Conservation (phyloP, 495 filamentous ascomycete genomes). For the Aspergillus sparsus region DNA sequence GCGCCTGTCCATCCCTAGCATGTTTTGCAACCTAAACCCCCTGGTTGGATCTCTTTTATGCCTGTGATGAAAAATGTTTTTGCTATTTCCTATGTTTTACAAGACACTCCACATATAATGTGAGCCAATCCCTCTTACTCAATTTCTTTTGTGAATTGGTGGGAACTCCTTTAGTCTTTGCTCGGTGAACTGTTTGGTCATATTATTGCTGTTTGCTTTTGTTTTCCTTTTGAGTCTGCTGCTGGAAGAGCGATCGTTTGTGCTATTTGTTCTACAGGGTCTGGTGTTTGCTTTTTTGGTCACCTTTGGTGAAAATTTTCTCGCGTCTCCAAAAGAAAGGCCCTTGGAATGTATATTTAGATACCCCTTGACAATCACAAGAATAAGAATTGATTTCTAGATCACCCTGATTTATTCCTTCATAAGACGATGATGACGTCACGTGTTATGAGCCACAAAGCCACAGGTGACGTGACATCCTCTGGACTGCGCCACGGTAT, state of each 20-base stretch:
- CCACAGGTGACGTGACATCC: slow-evolving; percentile 10
- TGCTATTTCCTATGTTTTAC: slow-evolving; percentile 1
- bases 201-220: slow-evolving; percentile 6
- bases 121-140: slow-evolving; percentile 1
- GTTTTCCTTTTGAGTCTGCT: slow-evolving; percentile 9
- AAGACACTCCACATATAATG: not conserved
- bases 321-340: slow-evolving; percentile 16
- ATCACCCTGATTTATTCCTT: not conserved
- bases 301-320: slow-evolving; percentile 3
- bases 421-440: not conserved
- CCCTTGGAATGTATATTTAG: slow-evolving; percentile 29
- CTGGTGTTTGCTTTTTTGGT: slow-evolving; percentile 19
- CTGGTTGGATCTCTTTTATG: slow-evolving; percentile 3
- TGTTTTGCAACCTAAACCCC: not conserved
- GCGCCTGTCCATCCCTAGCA: not conserved
- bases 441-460: not conserved
- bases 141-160: slow-evolving; percentile 11
- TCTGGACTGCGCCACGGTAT: slow-evolving; percentile 5
- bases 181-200: slow-evolving; percentile 11
- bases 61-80: slow-evolving; percentile 11
- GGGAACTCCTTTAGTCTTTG: slow-evolving; percentile 1
- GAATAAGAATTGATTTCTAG: slow-evolving; percentile 11
- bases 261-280: slow-evolving; percentile 10
- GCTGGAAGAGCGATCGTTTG: slow-evolving; percentile 15
- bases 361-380: slow-evolving; percentile 29